Evolutionary conservation across 2,329 filamentous ascomycete species (phyloP).

Genomic region (Epichloe gansuensis): DNA sequence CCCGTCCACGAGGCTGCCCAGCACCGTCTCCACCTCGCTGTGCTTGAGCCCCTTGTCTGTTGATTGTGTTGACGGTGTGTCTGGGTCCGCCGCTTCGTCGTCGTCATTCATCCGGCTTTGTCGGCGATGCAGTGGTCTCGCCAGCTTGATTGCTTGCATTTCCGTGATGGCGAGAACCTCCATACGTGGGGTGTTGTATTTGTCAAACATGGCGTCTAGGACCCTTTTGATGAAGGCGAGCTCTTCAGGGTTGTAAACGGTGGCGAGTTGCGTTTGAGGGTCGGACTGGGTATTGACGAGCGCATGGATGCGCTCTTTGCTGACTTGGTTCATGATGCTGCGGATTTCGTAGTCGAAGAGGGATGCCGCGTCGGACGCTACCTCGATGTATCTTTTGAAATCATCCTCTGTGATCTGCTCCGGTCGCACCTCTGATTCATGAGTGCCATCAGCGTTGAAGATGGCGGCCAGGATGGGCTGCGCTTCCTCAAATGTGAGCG

Average conservation of each 20-base stretch:
- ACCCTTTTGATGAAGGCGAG: constrained; percentile 80
- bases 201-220: constrained; percentile 85
- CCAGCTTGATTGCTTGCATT: constrained; percentile 65
- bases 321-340: constrained; percentile 54
- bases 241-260: constrained; percentile 67
- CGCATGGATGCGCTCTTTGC: constrained; percentile 58
- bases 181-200: constrained; percentile 63
- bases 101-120: constrained; percentile 20
- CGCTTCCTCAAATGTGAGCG: constrained; percentile 62
- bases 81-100: constrained; percentile 21
- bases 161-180: constrained; percentile 74
- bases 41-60: constrained; percentile 52
- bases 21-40: constrained; percentile 60
- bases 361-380: constrained; percentile 59
- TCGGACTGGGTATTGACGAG: constrained; percentile 85
- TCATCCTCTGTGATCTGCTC: constrained; percentile 56
- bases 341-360: constrained; percentile 82
- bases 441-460: constrained; percentile 38
- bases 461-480: constrained; percentile 67
- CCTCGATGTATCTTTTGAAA: constrained; percentile 55
- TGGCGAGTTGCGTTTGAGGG: constrained; percentile 73
- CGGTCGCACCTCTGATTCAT: constrained; percentile 29
- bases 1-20: constrained; percentile 59
- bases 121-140: constrained; percentile 32
- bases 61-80: constrained; percentile 8